These are phyloP conservation scores for Zymoseptoria ardabiliae DNA, from an alignment of 2,329 filamentous ascomycete genomes.

Conservation along the genomic window DNA sequence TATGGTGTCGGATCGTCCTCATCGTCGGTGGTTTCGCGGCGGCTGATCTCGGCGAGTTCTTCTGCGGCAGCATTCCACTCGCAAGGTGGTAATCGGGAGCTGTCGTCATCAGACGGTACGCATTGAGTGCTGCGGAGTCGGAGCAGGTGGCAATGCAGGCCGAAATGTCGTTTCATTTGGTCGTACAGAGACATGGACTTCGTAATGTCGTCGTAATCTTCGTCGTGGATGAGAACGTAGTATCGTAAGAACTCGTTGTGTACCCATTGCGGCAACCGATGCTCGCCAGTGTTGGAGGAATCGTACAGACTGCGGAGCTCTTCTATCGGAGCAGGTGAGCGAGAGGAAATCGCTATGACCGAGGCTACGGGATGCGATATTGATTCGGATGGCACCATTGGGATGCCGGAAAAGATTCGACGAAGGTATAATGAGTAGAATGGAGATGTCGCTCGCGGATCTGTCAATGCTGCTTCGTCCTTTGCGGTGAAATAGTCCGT, in stretches of 20 bases:
- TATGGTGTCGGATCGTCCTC: constrained; percentile 66
- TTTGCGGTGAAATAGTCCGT: constrained; percentile 39
- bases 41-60: constrained; percentile 64
- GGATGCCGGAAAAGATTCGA: constrained; percentile 70
- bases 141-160: constrained; percentile 87
- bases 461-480: constrained; percentile 9
- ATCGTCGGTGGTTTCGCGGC: constrained; percentile 50
- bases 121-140: constrained; percentile 78
- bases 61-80: constrained; percentile 87
- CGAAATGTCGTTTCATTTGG: constrained; percentile 98
- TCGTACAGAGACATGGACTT: constrained; percentile 88
- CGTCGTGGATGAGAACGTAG: constrained; percentile 93
- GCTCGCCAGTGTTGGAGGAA: constrained; percentile 71
- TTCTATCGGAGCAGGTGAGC: constrained; percentile 75
- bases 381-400: constrained; percentile 78
- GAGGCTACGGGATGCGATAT: constrained; percentile 92
- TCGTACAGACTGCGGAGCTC: constrained; percentile 76
- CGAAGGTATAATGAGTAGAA: constrained; percentile 83
- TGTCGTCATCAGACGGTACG: constrained; percentile 85
- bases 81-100: constrained; percentile 68
- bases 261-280: constrained; percentile 73
- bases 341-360: constrained; percentile 89
- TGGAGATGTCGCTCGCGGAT: constrained; percentile 32
- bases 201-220: constrained; percentile 86
- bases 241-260: constrained; percentile 89